Conservation (phyloP, 2,329 filamentous ascomycete species). For the Pyrenophora tritici-repentis region DNA sequence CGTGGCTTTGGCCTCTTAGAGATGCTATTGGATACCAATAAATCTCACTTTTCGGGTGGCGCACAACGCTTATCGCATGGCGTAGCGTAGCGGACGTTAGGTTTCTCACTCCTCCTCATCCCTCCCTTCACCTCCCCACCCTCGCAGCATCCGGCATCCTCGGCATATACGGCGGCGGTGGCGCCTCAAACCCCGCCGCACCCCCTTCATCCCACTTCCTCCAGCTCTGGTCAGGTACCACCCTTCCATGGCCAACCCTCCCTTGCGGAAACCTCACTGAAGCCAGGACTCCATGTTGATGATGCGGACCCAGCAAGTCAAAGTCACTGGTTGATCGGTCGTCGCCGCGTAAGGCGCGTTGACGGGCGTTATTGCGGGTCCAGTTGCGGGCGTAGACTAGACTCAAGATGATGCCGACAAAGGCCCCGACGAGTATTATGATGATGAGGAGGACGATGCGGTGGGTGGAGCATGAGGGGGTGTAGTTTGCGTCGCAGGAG, state of each 20-base stretch:
- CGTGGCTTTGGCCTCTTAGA: no score
- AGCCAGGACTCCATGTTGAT: not conserved
- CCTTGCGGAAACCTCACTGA: not conserved
- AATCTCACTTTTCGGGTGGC: no score
- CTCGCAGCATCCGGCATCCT: constrained; percentile 17
- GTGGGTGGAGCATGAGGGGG: constrained; percentile 21
- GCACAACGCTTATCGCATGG: no score
- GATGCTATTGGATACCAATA: no score
- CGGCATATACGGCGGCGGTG: constrained; percentile 21
- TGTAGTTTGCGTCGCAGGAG: constrained; percentile 17
- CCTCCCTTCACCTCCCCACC: not conserved
- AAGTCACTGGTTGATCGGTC: no score
- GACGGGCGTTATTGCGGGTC: not conserved
- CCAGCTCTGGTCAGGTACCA: not conserved
- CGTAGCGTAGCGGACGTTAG: no score
- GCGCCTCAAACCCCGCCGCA: constrained; percentile 3
- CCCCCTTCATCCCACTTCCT: constrained; percentile 3
- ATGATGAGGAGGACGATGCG: constrained; percentile 29
- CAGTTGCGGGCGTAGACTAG: constrained; percentile 15
- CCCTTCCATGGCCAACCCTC: not conserved
- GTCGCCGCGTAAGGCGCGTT: not conserved
- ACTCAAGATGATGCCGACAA: constrained; percentile 19
- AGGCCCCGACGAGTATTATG: constrained; percentile 21
- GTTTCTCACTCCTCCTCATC: no score
- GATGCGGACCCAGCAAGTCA: not conserved